A percentile compares a stretch with the other conserved stretches of the same genome.
Evolutionary conservation across 805 yeast species (phyloP).

Genomic region (Kregervanrija fluxuum): DNA sequence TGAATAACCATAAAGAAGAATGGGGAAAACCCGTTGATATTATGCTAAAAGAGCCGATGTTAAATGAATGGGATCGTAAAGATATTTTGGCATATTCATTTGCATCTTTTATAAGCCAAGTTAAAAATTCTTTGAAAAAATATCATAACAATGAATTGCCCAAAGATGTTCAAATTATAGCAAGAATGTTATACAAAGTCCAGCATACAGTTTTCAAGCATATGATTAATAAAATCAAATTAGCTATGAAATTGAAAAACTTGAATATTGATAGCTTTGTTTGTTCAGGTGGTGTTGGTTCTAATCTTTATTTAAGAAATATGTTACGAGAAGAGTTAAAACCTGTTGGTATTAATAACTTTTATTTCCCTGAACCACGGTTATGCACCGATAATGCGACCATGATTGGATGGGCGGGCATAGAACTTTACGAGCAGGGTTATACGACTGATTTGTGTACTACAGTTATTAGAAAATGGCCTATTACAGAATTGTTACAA

Average conservation of each 20-base stretch:
- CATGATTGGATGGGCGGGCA: slow-evolving; percentile 98
- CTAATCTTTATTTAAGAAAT: slow-evolving; percentile 52
- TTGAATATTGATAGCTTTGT: slow-evolving; percentile 47
- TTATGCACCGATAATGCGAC: slow-evolving; percentile 93
- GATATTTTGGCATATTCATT: slow-evolving; percentile 58
- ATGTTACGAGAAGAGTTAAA: slow-evolving; percentile 33
- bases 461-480: slow-evolving; percentile 80
- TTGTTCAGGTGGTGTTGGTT: slow-evolving; percentile 92
- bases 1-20: slow-evolving; percentile 28
- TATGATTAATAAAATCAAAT: slow-evolving; percentile 53
- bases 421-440: slow-evolving; percentile 65
- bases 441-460: slow-evolving; percentile 45
- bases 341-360: slow-evolving; percentile 28
- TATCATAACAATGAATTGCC: slow-evolving; percentile 15
- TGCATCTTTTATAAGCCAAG: slow-evolving; percentile 49
- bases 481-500: slow-evolving; percentile 44
- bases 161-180: slow-evolving; percentile 21
- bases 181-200: slow-evolving; percentile 47
- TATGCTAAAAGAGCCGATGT: slow-evolving; percentile 42
- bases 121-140: slow-evolving; percentile 21
- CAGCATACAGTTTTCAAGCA: slow-evolving; percentile 71
- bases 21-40: slow-evolving; percentile 25
- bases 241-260: slow-evolving; percentile 37
- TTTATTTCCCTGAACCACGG: slow-evolving; percentile 60
- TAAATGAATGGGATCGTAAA: slow-evolving; percentile 38